A percentile compares a stretch with the other conserved stretches of the same genome.
These are phyloP conservation scores for Lepidium campestre DNA, from an alignment of 441 rosid genomes.

Conservation along the genomic window DNA sequence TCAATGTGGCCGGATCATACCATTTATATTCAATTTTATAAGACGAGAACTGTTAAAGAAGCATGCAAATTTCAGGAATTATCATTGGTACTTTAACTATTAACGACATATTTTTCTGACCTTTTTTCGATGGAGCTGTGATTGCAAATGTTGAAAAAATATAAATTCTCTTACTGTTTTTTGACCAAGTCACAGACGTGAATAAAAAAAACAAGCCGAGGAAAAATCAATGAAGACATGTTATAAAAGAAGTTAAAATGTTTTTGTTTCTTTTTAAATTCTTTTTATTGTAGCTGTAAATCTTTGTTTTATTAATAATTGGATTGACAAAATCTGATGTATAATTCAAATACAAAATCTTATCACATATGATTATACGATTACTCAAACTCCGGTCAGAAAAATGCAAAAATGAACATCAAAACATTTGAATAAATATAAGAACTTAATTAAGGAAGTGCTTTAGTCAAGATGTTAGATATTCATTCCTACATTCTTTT, in stretches of 20 bases:
- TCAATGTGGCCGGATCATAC: background rate
- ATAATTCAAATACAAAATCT: too few species aligned
- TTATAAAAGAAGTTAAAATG: background rate
- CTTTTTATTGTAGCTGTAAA: background rate
- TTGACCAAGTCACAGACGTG: constrained; percentile 24
- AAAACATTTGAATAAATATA: background rate
- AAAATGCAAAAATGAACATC: too few species aligned
- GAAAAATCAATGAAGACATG: background rate
- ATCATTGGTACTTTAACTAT: constrained; percentile 13
- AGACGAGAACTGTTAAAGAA: constrained; percentile 5
- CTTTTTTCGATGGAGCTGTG: constrained; percentile 9
- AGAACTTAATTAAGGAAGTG: background rate
- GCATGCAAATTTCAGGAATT: background rate
- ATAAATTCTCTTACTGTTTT: background rate
- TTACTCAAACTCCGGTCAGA: too few species aligned
- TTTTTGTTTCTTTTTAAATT: too few species aligned
- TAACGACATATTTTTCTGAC: constrained; percentile 18
- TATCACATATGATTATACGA: too few species aligned
- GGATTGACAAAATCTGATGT: too few species aligned
- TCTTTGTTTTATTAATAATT: too few species aligned
- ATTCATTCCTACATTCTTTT: too few species aligned
- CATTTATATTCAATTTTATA: background rate
- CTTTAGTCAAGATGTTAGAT: too few species aligned
- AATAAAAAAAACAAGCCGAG: background rate
- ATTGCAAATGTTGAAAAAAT: constrained; percentile 14